Conservation (phyloP, 371 early-diverging fungal species). For the Saksenaea oblongispora region DNA sequence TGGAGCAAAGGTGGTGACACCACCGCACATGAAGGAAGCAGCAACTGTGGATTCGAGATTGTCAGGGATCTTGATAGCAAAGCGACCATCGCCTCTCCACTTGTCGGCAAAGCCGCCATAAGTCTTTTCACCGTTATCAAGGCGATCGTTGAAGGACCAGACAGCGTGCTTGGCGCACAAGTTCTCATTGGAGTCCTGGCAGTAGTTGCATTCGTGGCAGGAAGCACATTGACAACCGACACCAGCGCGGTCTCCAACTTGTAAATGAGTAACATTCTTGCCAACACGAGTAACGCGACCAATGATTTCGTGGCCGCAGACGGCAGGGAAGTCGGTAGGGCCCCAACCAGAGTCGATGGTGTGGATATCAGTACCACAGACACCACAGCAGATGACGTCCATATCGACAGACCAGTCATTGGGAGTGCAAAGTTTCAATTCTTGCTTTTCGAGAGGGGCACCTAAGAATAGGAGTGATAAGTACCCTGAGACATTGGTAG, state of each 20-base stretch:
- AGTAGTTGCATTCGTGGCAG: constrained; percentile 37
- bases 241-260: constrained; percentile 72
- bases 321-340: constrained; percentile 57
- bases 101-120: constrained; percentile 70
- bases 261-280: constrained; percentile 38
- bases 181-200: constrained; percentile 34
- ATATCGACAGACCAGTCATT: constrained; percentile 58
- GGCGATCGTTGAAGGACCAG: constrained; percentile 64
- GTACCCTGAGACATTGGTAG: neutral
- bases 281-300: constrained; percentile 59
- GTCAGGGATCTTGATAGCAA: constrained; percentile 60
- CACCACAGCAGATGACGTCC: constrained; percentile 59
- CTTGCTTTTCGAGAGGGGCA: constrained; percentile 21
- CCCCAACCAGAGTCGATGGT: constrained; percentile 73
- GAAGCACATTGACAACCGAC: constrained; percentile 62
- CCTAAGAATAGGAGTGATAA: constrained; percentile 5
- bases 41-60: constrained; percentile 50
- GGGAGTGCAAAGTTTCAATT: constrained; percentile 30
- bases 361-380: constrained; percentile 46
- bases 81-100: constrained; percentile 55
- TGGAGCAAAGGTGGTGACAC: constrained; percentile 64
- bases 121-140: constrained; percentile 50
- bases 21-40: constrained; percentile 43
- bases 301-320: constrained; percentile 68
- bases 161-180: constrained; percentile 47